Base-by-base conservation (phyloP, 23 red algal species). In the Cyanidiococcus yangmingshanensis region DNA sequence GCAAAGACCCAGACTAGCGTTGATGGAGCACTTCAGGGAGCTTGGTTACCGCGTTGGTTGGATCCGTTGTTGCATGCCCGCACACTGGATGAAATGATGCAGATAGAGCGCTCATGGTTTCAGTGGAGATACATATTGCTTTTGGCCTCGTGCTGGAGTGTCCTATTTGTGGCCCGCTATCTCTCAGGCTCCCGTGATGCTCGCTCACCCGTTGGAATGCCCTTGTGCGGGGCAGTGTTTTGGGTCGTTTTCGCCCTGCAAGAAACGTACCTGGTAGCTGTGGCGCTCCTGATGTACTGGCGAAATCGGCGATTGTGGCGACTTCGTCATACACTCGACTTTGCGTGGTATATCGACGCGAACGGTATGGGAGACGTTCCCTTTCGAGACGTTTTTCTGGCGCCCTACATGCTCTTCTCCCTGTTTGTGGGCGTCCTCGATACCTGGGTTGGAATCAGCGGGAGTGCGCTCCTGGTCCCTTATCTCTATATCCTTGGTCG, bases 191-290 rank as follows among this genome's bases (percentile, higher is more conserved):
- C 36, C 35, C 59, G 51, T 58, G 39, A 54, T 12, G 38, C 54
- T 24, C 68, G 59, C 18, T 59, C 2, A 41, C 78, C 78, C 12
- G 59, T 81, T 15, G 78, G 78, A 37, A 40, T 81, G 68, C 40
- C 59, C 0, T 41, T 81, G 18, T 81, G 78, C n/a, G 54, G 78
- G 25, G 59, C 37, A 35, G 50, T 2, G 36, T 81, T 59, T 41
- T 81, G 78, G 78, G 59, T 81, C 17, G 34, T 81, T 40, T 59
- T 81, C 32, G 78, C 78, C 18, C 27, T 81, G 39, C 45, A 71
- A 30, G 38, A 81, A 41, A 38, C 68, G 38, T 50, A 63, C 0
- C 50, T 81, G 0, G 45, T 81, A 0, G 40, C 34, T 16, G n/a
- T 41, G 50, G 59, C 38, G 25, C 67, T 71, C 1, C 29, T 21